Conservation (phyloP, 768 basidiomycete genomes). For the Mycena vitilis region DNA sequence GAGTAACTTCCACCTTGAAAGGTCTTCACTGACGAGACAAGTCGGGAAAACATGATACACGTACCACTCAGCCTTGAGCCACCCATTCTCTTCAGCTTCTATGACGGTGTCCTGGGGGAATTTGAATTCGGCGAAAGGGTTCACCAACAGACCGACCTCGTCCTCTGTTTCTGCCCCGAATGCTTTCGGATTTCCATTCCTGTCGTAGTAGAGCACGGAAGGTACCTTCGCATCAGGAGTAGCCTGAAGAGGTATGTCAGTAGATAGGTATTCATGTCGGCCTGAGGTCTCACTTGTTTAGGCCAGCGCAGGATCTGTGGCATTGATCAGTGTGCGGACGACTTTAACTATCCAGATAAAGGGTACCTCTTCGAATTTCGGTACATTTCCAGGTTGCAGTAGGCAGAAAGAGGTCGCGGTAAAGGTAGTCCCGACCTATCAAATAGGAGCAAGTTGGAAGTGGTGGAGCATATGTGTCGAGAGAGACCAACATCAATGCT, state of each 20-base stretch:
- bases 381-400: slow-evolving; percentile 32
- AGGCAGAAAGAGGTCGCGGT: slow-evolving; percentile 34
- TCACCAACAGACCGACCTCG: slow-evolving; percentile 10
- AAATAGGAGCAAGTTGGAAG: no score
- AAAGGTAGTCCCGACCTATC: slow-evolving; percentile 32
- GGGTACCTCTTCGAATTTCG: slow-evolving; percentile 37
- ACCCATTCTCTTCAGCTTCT: slow-evolving; percentile 32
- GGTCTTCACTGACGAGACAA: not conserved
- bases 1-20: slow-evolving; percentile 37
- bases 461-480: no score
- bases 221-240: slow-evolving; percentile 40
- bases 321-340: not conserved
- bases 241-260: slow-evolving; percentile 10
- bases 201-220: slow-evolving; percentile 38
- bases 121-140: not conserved
- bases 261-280: not conserved
- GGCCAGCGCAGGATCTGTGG: slow-evolving; percentile 34
- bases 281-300: slow-evolving; percentile 26
- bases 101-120: slow-evolving; percentile 22
- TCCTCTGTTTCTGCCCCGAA: slow-evolving; percentile 39
- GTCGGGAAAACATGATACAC: not conserved
- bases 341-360: not conserved
- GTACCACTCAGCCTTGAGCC: slow-evolving; percentile 29
- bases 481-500: slow-evolving; percentile 15
- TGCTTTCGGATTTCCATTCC: slow-evolving; percentile 27